phyloP scores from a whole-genome alignment of 371 early-diverging fungal species.

The Saksenaea oblongispora region DNA sequence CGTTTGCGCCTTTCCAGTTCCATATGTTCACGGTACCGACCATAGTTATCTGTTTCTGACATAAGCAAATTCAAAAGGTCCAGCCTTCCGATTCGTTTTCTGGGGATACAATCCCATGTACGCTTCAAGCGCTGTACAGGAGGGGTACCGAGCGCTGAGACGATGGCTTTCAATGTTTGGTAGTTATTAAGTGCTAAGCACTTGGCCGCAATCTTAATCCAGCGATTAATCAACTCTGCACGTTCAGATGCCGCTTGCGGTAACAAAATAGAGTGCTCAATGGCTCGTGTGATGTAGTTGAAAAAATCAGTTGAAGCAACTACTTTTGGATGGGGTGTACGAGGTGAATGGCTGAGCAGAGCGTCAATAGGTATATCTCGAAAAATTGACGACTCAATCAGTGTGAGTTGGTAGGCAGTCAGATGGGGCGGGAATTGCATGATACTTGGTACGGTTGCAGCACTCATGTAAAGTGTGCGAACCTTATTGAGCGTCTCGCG shows the following conservation, averaged over 20 bases:
- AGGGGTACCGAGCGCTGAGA: slow-evolving; percentile 68
- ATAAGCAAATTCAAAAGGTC: slow-evolving; percentile 59
- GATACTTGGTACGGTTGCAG: slow-evolving; percentile 57
- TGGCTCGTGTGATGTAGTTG: slow-evolving; percentile 73
- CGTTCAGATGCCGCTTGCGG: slow-evolving; percentile 58
- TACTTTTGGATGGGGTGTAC: slow-evolving; percentile 60
- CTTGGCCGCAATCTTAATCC: slow-evolving; percentile 71
- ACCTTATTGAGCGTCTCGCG: slow-evolving; percentile 50
- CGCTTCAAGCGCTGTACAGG: slow-evolving; percentile 70
- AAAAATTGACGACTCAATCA: slow-evolving; percentile 70
- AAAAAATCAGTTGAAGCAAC: slow-evolving; percentile 76
- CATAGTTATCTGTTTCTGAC: slow-evolving; percentile 71
- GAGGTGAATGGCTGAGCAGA: slow-evolving; percentile 64
- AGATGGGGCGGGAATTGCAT: slow-evolving; percentile 64
- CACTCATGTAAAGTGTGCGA: slow-evolving; percentile 50
- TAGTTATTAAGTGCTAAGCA: slow-evolving; percentile 64
- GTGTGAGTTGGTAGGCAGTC: slow-evolving; percentile 69
- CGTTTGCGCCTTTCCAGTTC: slow-evolving; percentile 18
- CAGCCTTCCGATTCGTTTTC: slow-evolving; percentile 59
- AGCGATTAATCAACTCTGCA: slow-evolving; percentile 61
- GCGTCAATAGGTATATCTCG: slow-evolving; percentile 61
- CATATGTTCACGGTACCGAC: slow-evolving; percentile 62
- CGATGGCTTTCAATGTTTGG: slow-evolving; percentile 71
- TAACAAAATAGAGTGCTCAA: slow-evolving; percentile 70
- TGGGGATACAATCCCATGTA: slow-evolving; percentile 71